A percentile compares a stretch with the other conserved stretches of the same genome.
Evolutionary conservation across 768 basidiomycete genomes (phyloP).

Genomic region (Lentinula guzmanii): DNA sequence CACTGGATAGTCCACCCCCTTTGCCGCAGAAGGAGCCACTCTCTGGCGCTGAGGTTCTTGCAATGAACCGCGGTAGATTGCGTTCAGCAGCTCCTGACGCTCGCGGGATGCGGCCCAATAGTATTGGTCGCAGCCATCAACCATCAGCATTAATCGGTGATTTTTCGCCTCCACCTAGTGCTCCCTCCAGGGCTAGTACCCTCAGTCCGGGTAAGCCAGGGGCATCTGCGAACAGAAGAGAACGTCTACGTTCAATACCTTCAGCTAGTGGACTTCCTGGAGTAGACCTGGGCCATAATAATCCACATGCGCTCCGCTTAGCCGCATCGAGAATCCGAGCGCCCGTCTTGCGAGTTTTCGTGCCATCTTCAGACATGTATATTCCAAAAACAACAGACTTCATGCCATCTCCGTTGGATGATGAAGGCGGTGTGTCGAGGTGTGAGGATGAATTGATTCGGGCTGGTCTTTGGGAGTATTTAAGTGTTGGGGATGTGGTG

Average conservation of each 20-base stretch:
- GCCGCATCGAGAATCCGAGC: conserved; percentile 62
- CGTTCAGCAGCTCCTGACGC: not conserved
- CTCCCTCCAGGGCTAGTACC: not conserved
- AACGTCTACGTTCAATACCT: not conserved
- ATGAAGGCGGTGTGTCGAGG: conserved; percentile 18
- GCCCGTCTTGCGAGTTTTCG: conserved; percentile 69
- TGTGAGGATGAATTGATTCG: conserved; percentile 69
- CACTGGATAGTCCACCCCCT: not conserved
- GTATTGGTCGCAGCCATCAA: conserved; percentile 3
- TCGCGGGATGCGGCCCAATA: conserved; percentile 3
- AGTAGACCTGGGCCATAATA: not conserved
- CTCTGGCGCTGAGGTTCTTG: not conserved
- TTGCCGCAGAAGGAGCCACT: not conserved
- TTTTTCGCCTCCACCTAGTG: not conserved
- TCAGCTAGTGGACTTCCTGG: not conserved
- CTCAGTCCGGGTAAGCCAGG: not conserved
- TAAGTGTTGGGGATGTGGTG: conserved; percentile 74
- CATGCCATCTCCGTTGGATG: conserved; percentile 21
- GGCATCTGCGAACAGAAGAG: not conserved
- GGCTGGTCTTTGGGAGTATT: conserved; percentile 64
- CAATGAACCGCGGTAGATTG: not conserved
- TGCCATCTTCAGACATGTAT: conserved; percentile 53
- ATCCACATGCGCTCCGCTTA: conserved; percentile 55
- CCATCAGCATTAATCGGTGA: conserved; percentile 8
- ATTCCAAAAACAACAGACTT: conserved; percentile 4